Conservation (phyloP, 345 rosid species). For the Salix exigua region DNA sequence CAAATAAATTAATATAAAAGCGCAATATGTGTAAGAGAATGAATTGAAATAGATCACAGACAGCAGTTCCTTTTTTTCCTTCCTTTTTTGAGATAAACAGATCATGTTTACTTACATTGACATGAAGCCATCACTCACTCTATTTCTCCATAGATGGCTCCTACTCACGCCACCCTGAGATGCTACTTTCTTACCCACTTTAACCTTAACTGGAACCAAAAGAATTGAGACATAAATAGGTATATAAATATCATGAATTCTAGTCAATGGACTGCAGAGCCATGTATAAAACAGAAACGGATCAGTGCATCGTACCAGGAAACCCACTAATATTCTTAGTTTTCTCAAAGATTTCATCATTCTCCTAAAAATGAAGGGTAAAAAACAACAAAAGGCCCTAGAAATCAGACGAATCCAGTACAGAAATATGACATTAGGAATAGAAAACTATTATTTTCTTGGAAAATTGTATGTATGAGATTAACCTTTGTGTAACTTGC, state of each 20-base stretch:
- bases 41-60: background rate
- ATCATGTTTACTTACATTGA: constrained; percentile 37
- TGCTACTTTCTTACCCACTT: constrained; percentile 33
- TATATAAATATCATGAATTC: background rate
- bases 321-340: constrained; percentile 17
- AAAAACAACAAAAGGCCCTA: background rate
- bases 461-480: background rate
- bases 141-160: constrained; percentile 35
- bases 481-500: constrained; percentile 24
- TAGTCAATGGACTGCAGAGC: background rate
- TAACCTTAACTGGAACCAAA: constrained; percentile 46
- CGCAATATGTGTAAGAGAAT: background rate
- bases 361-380: constrained; percentile 27
- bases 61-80: background rate
- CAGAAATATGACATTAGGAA: background rate
- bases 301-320: constrained; percentile 21
- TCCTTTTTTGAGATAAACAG: background rate
- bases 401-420: background rate
- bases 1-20: background rate
- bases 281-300: background rate
- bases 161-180: constrained; percentile 34
- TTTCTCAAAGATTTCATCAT: constrained; percentile 23
- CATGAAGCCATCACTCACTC: constrained; percentile 43
- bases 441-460: background rate
- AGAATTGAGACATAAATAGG: background rate